Evolutionary conservation across 768 basidiomycete genomes (phyloP), one percentile per base, ranked within the genome.

Genomic region (Pisolithus microcarpus): DNA sequence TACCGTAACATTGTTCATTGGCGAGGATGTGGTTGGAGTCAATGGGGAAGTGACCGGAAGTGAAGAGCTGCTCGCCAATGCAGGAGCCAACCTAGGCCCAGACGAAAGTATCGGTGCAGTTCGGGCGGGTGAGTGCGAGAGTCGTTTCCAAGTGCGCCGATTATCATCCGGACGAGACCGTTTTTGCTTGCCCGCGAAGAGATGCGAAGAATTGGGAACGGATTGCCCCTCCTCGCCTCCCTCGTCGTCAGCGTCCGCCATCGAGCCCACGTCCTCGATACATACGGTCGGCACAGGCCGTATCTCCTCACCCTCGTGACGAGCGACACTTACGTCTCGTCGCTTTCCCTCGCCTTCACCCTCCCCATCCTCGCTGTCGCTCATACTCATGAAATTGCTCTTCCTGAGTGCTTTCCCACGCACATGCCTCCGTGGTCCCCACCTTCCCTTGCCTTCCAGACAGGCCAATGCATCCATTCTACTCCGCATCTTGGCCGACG

Each of bases 381-480:
- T 76, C 75, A 83, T 77, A 68, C 72, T 80, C 79, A 84, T 85
- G 57, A 85, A 85, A 61, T 84, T 83, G 26, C 63, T 59, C 45
- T 68, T 63, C 13, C 52, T 49, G 48, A 37, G n/a, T 26, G 58
- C 46, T 1, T 60, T 44, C 6, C 59, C 51, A 19, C 63, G 64
- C 51, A 55, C 52, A 28, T 52, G 61, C 5, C 53, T 58, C 28
- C 60, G 54, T 6, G 7, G 7, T 18, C 6, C 39, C 8, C 2
- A 21, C 11, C 11, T 40, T 1, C 62, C 64, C 30, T 76, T 75
- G 15, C 84, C 84, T 56, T 86, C 85, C 23, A 86, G 75, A 24
- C 76, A 71, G 0, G 82, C 84, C 7, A 86, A 77, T 0, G 85
- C 84, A 21, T 78, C 75, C 38, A 76, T 76, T 23, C 80, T 76